Percentiles rank a stretch among this genome's conserved stretches.
phyloP scores from a whole-genome alignment of 2,329 filamentous ascomycete species.

The Sporothrix humicola region DNA sequence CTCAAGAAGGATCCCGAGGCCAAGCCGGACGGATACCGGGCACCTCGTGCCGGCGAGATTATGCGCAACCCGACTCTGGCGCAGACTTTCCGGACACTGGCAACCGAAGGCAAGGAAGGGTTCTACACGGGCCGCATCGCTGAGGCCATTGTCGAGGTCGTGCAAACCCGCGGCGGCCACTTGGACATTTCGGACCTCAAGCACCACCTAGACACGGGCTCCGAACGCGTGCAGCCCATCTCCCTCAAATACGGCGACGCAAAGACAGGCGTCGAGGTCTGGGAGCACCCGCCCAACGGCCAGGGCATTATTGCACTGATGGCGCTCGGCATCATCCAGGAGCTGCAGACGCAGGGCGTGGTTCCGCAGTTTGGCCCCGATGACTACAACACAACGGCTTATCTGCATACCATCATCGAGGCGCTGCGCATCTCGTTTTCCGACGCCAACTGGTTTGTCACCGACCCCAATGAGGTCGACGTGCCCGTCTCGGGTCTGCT shows the following conservation, averaged over 20 bases:
- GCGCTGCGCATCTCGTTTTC: conserved; percentile 87
- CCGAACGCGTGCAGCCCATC: conserved; percentile 83
- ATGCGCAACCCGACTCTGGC: conserved; percentile 85
- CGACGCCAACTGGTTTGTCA: conserved; percentile 87
- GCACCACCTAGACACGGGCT: conserved; percentile 70
- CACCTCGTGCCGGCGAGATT: conserved; percentile 81
- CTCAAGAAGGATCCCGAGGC: conserved; percentile 76
- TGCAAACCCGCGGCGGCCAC: conserved; percentile 75
- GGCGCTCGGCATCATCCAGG: conserved; percentile 88
- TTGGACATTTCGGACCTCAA: conserved; percentile 80
- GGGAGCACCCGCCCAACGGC: conserved; percentile 97
- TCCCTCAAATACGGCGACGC: conserved; percentile 69
- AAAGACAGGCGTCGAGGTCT: conserved; percentile 72
- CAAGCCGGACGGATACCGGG: conserved; percentile 68
- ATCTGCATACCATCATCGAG: conserved; percentile 88
- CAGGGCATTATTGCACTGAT: conserved; percentile 95
- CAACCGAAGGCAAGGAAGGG: conserved; percentile 80
- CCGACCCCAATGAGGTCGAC: conserved; percentile 74
- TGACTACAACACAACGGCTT: conserved; percentile 82
- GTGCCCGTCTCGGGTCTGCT: conserved; percentile 75
- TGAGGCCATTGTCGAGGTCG: conserved; percentile 78
- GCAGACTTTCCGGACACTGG: conserved; percentile 79
- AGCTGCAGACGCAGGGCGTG: conserved; percentile 75
- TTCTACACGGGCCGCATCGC: conserved; percentile 90
- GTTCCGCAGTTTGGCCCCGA: conserved; percentile 71